These are phyloP conservation scores for Pachysandra terminalis DNA, from an alignment of 164 flowering plant genomes.

Conservation along the genomic window DNA sequence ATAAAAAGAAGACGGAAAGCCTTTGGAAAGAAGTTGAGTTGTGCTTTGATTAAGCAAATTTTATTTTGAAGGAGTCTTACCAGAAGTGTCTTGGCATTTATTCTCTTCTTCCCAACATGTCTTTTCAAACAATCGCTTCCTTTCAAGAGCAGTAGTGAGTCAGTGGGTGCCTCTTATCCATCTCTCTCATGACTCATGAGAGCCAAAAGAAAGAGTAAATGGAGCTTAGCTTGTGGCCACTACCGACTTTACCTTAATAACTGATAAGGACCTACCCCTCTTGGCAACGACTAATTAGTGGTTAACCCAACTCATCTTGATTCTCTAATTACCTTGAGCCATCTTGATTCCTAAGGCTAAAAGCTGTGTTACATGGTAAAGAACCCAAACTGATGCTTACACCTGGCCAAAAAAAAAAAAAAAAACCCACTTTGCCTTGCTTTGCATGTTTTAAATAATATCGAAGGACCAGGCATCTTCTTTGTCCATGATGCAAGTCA, in stretches of 20 bases:
- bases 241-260: slow-evolving; percentile 5
- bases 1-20: background rate
- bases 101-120: slow-evolving; percentile 2
- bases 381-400: no score
- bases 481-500: no score
- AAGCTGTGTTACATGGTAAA: background rate
- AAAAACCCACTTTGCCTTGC: no score
- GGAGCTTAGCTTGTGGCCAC: background rate
- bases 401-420: no score
- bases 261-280: slow-evolving; percentile 4
- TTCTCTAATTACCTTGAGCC: slow-evolving; percentile 14
- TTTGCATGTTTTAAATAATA: no score
- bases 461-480: no score
- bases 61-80: background rate
- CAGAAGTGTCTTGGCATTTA: slow-evolving; percentile 10
- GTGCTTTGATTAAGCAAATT: background rate
- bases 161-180: slow-evolving; percentile 15
- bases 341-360: background rate
- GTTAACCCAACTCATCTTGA: slow-evolving; percentile 8
- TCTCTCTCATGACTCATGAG: background rate
- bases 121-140: slow-evolving; percentile 8
- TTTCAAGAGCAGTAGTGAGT: slow-evolving; percentile 8
- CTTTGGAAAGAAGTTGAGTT: background rate
- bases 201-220: background rate
- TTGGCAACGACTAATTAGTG: slow-evolving; percentile 12